Evolutionary conservation across 192 early-diverging fungal genomes (phyloP).

Genomic region (Rhizoclosmatium globosum): DNA sequence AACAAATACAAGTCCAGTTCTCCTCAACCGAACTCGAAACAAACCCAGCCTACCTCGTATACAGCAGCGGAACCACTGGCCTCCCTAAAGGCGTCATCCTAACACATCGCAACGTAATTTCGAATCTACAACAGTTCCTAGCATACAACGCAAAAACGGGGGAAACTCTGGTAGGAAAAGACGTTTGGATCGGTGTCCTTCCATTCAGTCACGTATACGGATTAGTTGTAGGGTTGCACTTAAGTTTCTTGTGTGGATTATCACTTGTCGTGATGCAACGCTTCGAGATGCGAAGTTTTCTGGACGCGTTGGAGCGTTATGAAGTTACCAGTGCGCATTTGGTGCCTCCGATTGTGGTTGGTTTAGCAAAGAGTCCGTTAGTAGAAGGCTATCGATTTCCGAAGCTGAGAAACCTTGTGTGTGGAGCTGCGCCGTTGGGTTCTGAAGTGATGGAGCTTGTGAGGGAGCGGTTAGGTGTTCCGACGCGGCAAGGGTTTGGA

Average conservation of each 20-base stretch:
- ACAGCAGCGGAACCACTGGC: slow-evolving; percentile 77
- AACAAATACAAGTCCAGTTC: slow-evolving; percentile 23
- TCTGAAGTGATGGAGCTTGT: slow-evolving; percentile 70
- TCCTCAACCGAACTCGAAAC: slow-evolving; percentile 44
- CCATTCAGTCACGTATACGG: slow-evolving; percentile 66
- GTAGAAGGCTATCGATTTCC: slow-evolving; percentile 79
- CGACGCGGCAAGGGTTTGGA: slow-evolving; percentile 68
- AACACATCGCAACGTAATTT: slow-evolving; percentile 81
- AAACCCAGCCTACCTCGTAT: slow-evolving; percentile 70
- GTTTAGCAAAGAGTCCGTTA: slow-evolving; percentile 77
- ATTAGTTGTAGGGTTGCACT: slow-evolving; percentile 37
- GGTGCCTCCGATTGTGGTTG: slow-evolving; percentile 80
- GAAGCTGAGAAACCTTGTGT: slow-evolving; percentile 66
- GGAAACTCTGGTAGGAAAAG: slow-evolving; percentile 4
- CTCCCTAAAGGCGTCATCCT: slow-evolving; percentile 71
- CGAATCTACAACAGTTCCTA: slow-evolving; percentile 70
- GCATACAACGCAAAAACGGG: slow-evolving; percentile 46
- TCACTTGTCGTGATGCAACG: slow-evolving; percentile 76
- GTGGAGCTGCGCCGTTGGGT: slow-evolving; percentile 84
- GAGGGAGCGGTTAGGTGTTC: slow-evolving; percentile 56
- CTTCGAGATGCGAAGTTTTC: slow-evolving; percentile 74
- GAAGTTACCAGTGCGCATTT: slow-evolving; percentile 61
- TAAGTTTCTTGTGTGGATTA: slow-evolving; percentile 51
- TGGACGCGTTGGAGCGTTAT: slow-evolving; percentile 74
- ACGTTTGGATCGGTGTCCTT: slow-evolving; percentile 59